Evolutionary conservation across 176 grass and related monocot species (phyloP), one percentile per base, ranked within the genome.

Genomic region (Dactylis glomerata): DNA sequence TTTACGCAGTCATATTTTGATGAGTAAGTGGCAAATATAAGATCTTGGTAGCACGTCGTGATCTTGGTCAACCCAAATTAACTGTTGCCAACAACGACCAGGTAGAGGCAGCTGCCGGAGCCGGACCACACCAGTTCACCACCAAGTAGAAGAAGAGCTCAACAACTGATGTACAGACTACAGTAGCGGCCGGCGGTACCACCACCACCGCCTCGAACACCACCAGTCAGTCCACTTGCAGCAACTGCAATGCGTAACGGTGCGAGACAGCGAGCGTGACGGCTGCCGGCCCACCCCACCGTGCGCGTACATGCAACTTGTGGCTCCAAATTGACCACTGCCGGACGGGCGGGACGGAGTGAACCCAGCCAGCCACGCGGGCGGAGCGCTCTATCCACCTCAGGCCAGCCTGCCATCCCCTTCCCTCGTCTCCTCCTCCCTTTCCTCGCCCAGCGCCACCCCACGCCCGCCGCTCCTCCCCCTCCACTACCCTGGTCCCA

Each of bases 401-500:
- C 50, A 23, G 12, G 36, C 10, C 12, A 26, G 65, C 14, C 38
- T 17, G 31, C 87, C 80, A 33, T n/a, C 81, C 66, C 57, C 56
- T n/a, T 49, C 49, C 54, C 3, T 57, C 76, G 73, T 76, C n/a
- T 63, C 33, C 74, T 38, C 42, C 75, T 22, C 49, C 72, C 36
- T 62, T 9, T 45, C 70, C 49, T 70, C 28, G 51, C 79, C 52
- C 71, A 40, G 6, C 31, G 45, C 51, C 71, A 62, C 50, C 47
- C 69, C 76, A 13, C 83, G 33, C 20, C 24, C 36, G 37, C 76
- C 79, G 72, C 66, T 44, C 75, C 75, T 31, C 38, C 66, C 73
- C 55, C 31, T 68, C 33, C 75, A 40, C 86, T 61, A 51, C 30
- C 33, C 64, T 86, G 88, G 73, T 81, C 42, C 88, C 88, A 88